Evolutionary conservation across 768 basidiomycete species (phyloP), one percentile per base, ranked within the genome.

Genomic region (Suillus brevipes): DNA sequence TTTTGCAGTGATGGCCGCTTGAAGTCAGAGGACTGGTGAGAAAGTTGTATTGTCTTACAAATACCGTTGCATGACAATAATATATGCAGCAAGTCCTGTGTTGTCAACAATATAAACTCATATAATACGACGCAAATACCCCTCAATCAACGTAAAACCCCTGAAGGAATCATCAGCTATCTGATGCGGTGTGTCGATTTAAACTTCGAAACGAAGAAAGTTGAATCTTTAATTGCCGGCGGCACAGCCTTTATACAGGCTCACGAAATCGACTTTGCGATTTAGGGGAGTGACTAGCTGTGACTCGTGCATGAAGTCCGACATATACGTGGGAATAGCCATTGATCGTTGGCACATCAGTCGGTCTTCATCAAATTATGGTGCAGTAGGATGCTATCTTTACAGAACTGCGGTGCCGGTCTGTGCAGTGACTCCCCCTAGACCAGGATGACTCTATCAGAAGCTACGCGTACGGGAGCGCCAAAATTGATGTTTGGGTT

Each of bases 391-490:
- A 4, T 34, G 34, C 50, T 18, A 38, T 38, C 37, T 38, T 13
- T 37, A 38, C 1, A 23, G 9, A 36, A 36, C 23, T 38, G 56
- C 56, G 37, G 56, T 58, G 23, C 37, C 58, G 40, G 40, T 4
- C 58, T 42, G 57, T 40, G 58, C 28, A 42, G 9, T 4, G 55
- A 36, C 20, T 56, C 34, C 28, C 34, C 16, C 3, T 45, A 20
- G 9, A 13, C 18, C 55, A 57, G 7, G 12, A 59, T 59, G 61
- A 62, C 62, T 63, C 62, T 7, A 16, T 13, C 49, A 13, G 36
- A 31, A 23, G 14, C 18, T 42, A 10, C 6, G 25, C 9, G 3
- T 28, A 12, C 6, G 57, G 8, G 1, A 10, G 25, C 25, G 25
- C 40, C 12, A 16, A 10, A 9, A 57, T 40, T 28, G 38, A 6